Evolutionary conservation across 495 filamentous ascomycete genomes (phyloP), one percentile per base, ranked within the genome.

Genomic region (Aspergillus saccharolyticus): DNA sequence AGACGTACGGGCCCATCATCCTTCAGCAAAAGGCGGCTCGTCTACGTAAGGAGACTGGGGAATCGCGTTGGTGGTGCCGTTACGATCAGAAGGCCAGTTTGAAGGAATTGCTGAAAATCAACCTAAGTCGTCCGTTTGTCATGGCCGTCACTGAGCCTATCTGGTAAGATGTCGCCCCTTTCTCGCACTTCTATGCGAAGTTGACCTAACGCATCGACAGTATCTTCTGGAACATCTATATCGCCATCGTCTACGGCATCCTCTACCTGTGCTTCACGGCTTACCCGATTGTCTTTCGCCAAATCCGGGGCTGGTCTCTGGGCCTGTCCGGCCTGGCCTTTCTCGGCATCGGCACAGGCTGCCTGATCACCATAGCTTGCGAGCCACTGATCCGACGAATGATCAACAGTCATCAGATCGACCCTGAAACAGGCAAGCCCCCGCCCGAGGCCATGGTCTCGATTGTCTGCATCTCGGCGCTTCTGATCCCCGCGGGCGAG

Each of bases 241-340:
- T 88, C 49, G 80, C 82, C 15, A 70, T 89, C 44, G 70, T 83
- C 39, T 83, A 83, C 66, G 86, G 81, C 15, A 89, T 91, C 53
- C 76, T 96, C 0, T 96, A 95, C 65, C 80, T 96, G 28, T 91
- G 89, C 71, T 96, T 95, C 73, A 83, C 90, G 17, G 87, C 88
- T 10, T 87, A 85, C 59, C 90, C 90, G 1, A 85, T 93, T 45
- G 84, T 92, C 54, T 95, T 93, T 71, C 76, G 79, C 8, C 68
- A 85, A 9, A 73, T 87, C 51, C 86, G 90, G 15, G 85, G 85
- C 47, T 95, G 89, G 90, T 78, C 77, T 0, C 72, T 81, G 0
- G 83, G 85, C n/a, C 66, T 87, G 33, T 80, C 83, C 0, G 90
- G 89, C 1, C 82, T 95, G 3, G 74, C 87, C 9, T 95, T 91